phyloP scores from a whole-genome alignment of 768 basidiomycete species.

The Asterophora lycoperdoides region DNA sequence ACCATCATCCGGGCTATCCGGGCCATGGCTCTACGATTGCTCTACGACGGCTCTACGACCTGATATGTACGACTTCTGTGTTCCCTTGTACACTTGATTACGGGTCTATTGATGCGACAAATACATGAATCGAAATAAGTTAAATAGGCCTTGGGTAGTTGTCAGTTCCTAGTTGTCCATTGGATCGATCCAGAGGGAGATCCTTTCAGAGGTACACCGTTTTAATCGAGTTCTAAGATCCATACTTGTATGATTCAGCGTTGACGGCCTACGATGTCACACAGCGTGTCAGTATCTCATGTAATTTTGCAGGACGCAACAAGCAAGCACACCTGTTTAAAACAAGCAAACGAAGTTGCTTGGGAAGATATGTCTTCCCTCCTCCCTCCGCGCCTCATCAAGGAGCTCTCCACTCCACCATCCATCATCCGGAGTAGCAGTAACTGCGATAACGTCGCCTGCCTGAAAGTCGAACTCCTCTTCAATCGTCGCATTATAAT shows the following conservation, averaged over 20 bases:
- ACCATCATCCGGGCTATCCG: too few relatives aligned
- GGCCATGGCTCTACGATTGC: too few relatives aligned
- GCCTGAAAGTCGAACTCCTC: conserved; percentile 96
- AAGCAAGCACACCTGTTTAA: conserved; percentile 25
- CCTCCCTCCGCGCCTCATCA: conserved; percentile 65
- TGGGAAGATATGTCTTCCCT: conserved; percentile 77
- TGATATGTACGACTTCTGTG: too few relatives aligned
- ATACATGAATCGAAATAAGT: neutral
- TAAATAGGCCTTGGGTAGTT: neutral
- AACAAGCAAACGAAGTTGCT: conserved; percentile 86
- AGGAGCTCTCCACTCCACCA: conserved; percentile 95
- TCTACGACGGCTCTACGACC: too few relatives aligned
- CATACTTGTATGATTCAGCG: neutral
- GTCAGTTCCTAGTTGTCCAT: neutral
- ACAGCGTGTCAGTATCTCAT: neutral
- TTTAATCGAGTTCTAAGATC: neutral
- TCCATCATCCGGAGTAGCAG: conserved; percentile 90
- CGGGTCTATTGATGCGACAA: too few relatives aligned
- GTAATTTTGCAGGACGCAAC: neutral
- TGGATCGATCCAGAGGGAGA: neutral
- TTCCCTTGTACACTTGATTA: too few relatives aligned
- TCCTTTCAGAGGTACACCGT: neutral
- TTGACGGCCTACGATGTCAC: too few relatives aligned
- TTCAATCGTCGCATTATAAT: conserved; percentile 77
- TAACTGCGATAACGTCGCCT: conserved; percentile 96